Evolutionary conservation across 176 grass and related monocot species (phyloP), one percentile per base, ranked within the genome.

Genomic region (Dendrocalamus sinicus): DNA sequence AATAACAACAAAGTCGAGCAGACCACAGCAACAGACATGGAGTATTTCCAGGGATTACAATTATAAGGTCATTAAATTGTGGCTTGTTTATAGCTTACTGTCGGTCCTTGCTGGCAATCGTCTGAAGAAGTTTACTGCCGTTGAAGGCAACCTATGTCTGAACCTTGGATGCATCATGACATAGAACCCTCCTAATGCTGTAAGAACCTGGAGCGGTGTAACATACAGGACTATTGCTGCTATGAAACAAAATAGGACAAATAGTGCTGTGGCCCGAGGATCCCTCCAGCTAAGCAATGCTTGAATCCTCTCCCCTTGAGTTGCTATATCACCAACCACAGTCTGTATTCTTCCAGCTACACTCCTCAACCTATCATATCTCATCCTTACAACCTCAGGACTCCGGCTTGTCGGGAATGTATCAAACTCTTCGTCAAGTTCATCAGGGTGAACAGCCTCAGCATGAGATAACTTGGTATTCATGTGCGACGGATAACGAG

Each of bases 401-500:
- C 80, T 85, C 75, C 89, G 70, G 76, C 79, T 90, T 58, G 88
- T 91, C 20, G 96, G 96, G 79, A 96, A 99, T 51, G 92, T 91
- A 65, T 99, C 94, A 0, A 99, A 99, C 84, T 99, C 96, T 58
- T 99, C 94, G 4, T 96, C 92, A 23, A 96, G 92, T 84, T 99
- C 96, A 86, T 99, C 96, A 37, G 90, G 88, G 54, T 92, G 90
- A 72, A 92, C 92, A 28, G 90, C 88, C 55, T 99, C 96, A 2
- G 96, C 96, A 77, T 99, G 92, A 86, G 96, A 96, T 32, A 96
- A 92, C 83, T 94, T 96, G 48, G 94, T 99, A 83, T 99, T 99
- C 96, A 99, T 99, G 92, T 99, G 96, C 9, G 96, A 94, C 82
- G 94, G 96, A 78, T 99, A 94, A 7, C 87, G 84, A 30, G 94